These are phyloP conservation scores for Vitis vinifera DNA, from an alignment of 164 flowering plant species.

Conservation along the genomic window DNA sequence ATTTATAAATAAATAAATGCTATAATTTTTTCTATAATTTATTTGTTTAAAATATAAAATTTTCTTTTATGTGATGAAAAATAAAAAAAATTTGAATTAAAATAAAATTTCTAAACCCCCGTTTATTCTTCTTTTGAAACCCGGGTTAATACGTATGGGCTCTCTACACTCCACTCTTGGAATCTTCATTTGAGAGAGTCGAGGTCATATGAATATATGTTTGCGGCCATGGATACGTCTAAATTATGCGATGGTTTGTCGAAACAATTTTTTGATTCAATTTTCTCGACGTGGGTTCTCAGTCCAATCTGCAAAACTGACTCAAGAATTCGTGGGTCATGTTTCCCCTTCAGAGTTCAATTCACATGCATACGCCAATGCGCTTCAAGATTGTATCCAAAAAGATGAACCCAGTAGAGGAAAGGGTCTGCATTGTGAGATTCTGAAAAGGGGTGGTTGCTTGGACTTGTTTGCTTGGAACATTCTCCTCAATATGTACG, in stretches of 20 bases:
- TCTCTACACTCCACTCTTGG: too few relatives aligned
- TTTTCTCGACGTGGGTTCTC: constrained; percentile 22
- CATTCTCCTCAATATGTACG: constrained; percentile 60
- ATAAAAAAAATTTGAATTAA: too few relatives aligned
- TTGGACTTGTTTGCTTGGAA: constrained; percentile 75
- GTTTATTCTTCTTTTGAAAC: too few relatives aligned
- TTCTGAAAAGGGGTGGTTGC: constrained; percentile 57
- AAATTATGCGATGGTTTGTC: constrained; percentile 1
- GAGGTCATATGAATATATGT: too few relatives aligned
- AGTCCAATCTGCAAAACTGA: constrained; percentile 15
- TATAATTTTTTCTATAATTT: too few relatives aligned
- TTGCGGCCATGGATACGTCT: background rate
- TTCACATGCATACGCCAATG: constrained; percentile 33
- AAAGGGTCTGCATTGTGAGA: constrained; percentile 51
- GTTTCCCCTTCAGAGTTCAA: constrained; percentile 23
- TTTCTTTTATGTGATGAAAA: too few relatives aligned
- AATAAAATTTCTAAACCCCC: too few relatives aligned
- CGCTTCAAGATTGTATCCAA: constrained; percentile 40
- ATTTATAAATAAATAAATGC: too few relatives aligned
- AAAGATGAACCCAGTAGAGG: constrained; percentile 32
- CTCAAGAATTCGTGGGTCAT: constrained; percentile 10
- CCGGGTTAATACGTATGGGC: too few relatives aligned
- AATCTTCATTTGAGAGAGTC: too few relatives aligned
- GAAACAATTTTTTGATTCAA: background rate
- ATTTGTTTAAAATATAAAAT: too few relatives aligned